These are phyloP conservation scores for Garcia nutans DNA, from an alignment of 345 rosid species.

Conservation along the genomic window DNA sequence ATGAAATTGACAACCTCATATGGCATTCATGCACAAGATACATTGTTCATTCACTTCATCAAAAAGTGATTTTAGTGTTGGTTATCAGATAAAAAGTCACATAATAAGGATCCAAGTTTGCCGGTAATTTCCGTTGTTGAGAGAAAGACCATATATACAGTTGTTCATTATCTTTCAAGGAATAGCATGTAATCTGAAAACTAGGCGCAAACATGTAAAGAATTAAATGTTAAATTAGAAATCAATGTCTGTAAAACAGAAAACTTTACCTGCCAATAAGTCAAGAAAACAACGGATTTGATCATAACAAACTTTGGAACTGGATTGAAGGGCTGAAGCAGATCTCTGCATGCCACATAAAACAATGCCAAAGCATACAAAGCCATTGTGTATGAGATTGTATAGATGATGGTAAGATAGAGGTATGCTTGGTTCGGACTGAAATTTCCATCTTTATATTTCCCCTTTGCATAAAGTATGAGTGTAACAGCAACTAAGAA, in stretches of 20 bases:
- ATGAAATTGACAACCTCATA: background rate
- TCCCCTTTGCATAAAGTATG: slow-evolving; percentile 88
- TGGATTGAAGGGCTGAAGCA: slow-evolving; percentile 97
- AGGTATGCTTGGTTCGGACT: slow-evolving; percentile 84
- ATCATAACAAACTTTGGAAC: slow-evolving; percentile 94
- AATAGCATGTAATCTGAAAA: background rate
- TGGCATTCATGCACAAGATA: background rate
- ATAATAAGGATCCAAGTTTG: background rate
- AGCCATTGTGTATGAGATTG: slow-evolving; percentile 84
- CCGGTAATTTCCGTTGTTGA: background rate
- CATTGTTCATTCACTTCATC: background rate
- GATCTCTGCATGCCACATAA: slow-evolving; percentile 96
- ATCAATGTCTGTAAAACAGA: background rate
- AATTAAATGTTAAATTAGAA: background rate
- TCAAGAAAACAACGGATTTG: slow-evolving; percentile 93
- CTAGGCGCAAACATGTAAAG: background rate
- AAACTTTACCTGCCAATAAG: slow-evolving; percentile 92
- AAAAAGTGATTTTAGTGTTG: too few relatives aligned
- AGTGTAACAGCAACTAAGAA: slow-evolving; percentile 84
- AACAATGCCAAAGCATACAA: slow-evolving; percentile 84
- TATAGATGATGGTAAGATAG: slow-evolving; percentile 88
- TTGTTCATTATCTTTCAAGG: background rate
- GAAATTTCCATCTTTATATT: slow-evolving; percentile 94
- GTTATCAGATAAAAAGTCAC: background rate
- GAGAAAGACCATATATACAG: background rate